Evolutionary conservation across 2,329 filamentous ascomycete genomes (phyloP), one percentile per base, ranked within the genome.

Genomic region (Sclerotinia sclerotiorum): DNA sequence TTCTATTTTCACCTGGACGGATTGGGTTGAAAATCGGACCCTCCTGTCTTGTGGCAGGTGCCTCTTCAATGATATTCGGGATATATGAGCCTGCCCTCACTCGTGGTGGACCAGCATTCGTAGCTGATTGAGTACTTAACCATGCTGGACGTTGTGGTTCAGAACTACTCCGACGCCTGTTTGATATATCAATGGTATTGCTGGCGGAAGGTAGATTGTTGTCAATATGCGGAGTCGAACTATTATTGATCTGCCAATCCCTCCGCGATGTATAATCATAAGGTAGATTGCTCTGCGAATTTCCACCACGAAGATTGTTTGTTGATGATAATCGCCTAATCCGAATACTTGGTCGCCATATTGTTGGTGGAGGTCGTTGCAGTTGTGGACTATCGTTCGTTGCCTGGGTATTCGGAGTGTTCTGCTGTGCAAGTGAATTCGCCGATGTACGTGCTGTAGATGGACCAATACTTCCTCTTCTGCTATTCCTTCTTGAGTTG

Each of bases 321-420:
- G 65, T 29, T 19, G 69, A 68, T 19, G 72, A 64, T 5, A 68
- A 48, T 17, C 73, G 63, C 49, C 73, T 65, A 29, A 75, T 70
- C n/a, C 73, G 70, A 54, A 75, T 75, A 62, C 71, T 75, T 46
- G 73, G 72, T 70, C 69, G 68, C 63, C 70, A 69, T 60, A 32
- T 58, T n/a, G 32, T n/a, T n/a, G 57, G 67, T 51, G 60, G 60
- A 27, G 32, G 46, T 13, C 60, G 29, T 63, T 63, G 60, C 39
- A n/a, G 8, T 51, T 63, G 60, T 44, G 48, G 63, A 56, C 39
- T 56, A 2, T 48, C 48, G 11, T 13, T 44, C n/a, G 55, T 46
- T 42, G 35, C 13, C 21, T 63, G 56, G 24, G 56, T 46, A 35
- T 62, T 63, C 21, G 32, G 15, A 24, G 55, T 29, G 19, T 61